phyloP scores from a whole-genome alignment of 202 grass and related monocot genomes.

The Carex sylvatica region DNA sequence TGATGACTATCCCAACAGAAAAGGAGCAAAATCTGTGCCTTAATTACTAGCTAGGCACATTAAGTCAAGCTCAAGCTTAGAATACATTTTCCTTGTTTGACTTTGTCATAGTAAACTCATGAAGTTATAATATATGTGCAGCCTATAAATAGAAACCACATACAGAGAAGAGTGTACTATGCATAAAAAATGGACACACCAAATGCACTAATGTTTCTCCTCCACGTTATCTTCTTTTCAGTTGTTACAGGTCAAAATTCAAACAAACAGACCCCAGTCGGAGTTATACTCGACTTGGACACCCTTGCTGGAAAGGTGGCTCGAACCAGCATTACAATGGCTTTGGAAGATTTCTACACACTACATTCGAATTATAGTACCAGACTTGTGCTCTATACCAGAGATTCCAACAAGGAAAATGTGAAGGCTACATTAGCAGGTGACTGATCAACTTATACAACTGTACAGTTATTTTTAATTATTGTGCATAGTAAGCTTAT shows the following conservation, averaged over 20 bases:
- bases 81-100: neutral
- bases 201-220: neutral
- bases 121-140: neutral
- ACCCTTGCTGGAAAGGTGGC: neutral
- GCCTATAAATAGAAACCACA: neutral
- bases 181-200: neutral
- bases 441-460: neutral
- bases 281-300: constrained; percentile 29
- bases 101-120: neutral
- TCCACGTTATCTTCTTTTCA: neutral
- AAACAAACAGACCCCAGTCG: neutral
- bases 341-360: constrained; percentile 24
- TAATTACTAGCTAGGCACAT: too few relatives aligned
- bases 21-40: too few relatives aligned
- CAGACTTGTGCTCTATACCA: neutral
- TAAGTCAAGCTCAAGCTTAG: too few relatives aligned
- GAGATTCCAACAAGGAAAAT: neutral
- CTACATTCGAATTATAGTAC: neutral
- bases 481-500: neutral
- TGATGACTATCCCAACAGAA: neutral
- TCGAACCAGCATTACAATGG: constrained; percentile 8
- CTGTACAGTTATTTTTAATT: neutral
- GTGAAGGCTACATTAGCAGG: neutral
- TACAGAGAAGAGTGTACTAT: neutral
- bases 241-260: neutral